These are phyloP conservation scores for Cladophialophora carrionii DNA, from an alignment of 2,329 filamentous ascomycete genomes.

Conservation along the genomic window DNA sequence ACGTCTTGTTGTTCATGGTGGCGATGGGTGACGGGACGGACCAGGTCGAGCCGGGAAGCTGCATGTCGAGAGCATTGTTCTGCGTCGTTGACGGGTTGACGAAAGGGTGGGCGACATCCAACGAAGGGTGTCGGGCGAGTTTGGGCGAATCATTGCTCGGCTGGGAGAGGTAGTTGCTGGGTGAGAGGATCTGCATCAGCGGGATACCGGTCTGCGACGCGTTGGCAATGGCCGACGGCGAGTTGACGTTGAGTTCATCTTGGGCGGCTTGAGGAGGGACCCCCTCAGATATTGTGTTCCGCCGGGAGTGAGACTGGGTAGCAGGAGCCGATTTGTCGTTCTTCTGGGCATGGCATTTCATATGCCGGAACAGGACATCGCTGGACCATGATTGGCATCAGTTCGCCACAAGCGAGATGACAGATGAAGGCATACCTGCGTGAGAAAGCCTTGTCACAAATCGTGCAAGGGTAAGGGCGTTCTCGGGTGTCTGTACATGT, in stretches of 20 bases:
- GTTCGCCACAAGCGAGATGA: slow-evolving; percentile 2
- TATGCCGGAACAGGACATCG: slow-evolving; percentile 57
- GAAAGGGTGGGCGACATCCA: slow-evolving; percentile 29
- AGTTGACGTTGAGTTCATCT: slow-evolving; percentile 38
- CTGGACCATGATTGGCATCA: slow-evolving; percentile 41
- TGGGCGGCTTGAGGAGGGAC: slow-evolving; percentile 35
- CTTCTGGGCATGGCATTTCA: slow-evolving; percentile 55
- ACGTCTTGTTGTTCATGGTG: slow-evolving; percentile 26
- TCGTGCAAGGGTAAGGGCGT: slow-evolving; percentile 58
- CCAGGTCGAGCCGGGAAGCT: slow-evolving; percentile 25
- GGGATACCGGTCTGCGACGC: slow-evolving; percentile 25
- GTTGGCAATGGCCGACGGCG: slow-evolving; percentile 35
- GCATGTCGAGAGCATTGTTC: slow-evolving; percentile 23
- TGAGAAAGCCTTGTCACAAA: slow-evolving; percentile 60
- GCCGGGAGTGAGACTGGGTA: slow-evolving; percentile 39
- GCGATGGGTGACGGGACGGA: slow-evolving; percentile 24
- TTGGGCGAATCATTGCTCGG: slow-evolving; percentile 23
- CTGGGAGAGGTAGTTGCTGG: slow-evolving; percentile 29
- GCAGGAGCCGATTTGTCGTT: slow-evolving; percentile 43
- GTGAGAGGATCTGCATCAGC: slow-evolving; percentile 35
- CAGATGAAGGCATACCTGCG: slow-evolving; percentile 50
- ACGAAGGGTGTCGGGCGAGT: slow-evolving; percentile 23
- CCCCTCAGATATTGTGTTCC: slow-evolving; percentile 38
- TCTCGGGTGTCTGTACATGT: slow-evolving; percentile 55
- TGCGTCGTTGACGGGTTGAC: slow-evolving; percentile 25